Evolutionary conservation across 208 protist species (phyloP).

Genomic region (Novymonas esmeraldas): DNA sequence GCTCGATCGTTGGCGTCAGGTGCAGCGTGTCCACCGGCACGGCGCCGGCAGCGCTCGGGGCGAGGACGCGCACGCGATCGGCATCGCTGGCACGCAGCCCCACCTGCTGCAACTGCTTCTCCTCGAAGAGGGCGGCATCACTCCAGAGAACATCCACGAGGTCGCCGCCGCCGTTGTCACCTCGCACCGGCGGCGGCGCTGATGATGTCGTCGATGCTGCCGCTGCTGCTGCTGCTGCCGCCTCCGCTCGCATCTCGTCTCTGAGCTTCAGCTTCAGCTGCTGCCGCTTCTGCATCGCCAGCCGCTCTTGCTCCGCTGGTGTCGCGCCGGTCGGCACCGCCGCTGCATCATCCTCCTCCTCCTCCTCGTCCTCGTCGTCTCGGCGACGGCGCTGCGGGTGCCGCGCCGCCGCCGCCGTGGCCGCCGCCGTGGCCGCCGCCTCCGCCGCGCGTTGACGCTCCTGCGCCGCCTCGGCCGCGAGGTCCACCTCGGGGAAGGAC

Average conservation of each 20-base stretch:
- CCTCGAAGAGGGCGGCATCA: constrained; percentile 20
- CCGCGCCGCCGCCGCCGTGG: constrained; percentile 7
- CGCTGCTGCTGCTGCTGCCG: not conserved
- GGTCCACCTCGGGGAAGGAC: constrained; percentile 73
- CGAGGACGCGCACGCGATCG: constrained; percentile 38
- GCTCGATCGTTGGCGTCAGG: constrained; percentile 68
- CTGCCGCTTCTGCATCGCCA: constrained; percentile 15
- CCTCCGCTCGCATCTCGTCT: constrained; percentile 21
- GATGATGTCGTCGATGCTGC: not conserved
- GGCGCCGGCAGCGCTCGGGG: constrained; percentile 1
- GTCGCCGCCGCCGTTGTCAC: constrained; percentile 18
- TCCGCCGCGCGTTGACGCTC: constrained; percentile 16
- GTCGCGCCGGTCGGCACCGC: not conserved
- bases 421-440: constrained; percentile 12
- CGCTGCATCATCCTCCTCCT: not conserved
- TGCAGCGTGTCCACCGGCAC: constrained; percentile 19
- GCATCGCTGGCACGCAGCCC: constrained; percentile 49
- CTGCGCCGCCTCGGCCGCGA: constrained; percentile 33
- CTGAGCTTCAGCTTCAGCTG: constrained; percentile 15
- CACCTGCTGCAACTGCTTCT: constrained; percentile 15
- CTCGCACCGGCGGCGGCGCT: not conserved
- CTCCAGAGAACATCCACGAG: constrained; percentile 45
- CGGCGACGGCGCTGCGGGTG: not conserved
- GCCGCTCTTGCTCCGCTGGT: not conserved
- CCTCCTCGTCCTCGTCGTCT: constrained; percentile 1